Conservation (phyloP, 1,139 yeast genomes). For the Geotrichum macrosporum region DNA sequence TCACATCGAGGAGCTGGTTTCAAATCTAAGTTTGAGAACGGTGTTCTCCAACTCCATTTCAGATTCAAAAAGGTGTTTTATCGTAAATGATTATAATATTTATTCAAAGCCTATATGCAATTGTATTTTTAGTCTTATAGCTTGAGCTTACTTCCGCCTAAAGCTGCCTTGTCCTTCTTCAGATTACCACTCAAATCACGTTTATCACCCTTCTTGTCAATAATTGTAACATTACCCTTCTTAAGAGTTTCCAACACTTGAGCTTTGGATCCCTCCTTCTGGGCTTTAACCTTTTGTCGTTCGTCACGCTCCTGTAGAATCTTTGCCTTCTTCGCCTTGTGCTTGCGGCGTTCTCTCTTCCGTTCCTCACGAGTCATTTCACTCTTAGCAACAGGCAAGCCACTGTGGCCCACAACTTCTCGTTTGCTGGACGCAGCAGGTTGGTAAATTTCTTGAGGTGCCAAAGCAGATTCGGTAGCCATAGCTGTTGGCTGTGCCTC, state of each 20-base stretch:
- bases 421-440: constrained; percentile 46
- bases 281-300: constrained; percentile 35
- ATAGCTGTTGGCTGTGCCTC: constrained; percentile 92
- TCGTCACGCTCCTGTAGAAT: constrained; percentile 43
- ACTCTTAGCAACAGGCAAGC: constrained; percentile 74
- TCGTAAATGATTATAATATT: constrained; percentile 25
- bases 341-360: constrained; percentile 79
- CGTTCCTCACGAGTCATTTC: constrained; percentile 85
- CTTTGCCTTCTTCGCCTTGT: constrained; percentile 73
- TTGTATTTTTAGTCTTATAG: constrained; percentile 22
- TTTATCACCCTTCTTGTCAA: constrained; percentile 72
- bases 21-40: constrained; percentile 37
- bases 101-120: constrained; percentile 3
- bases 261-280: constrained; percentile 55
- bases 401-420: constrained; percentile 76
- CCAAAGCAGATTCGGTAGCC: constrained; percentile 70
- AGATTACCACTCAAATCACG: constrained; percentile 68
- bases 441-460: constrained; percentile 93
- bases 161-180: constrained; percentile 42
- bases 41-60: constrained; percentile 39
- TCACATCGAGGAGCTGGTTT: constrained; percentile 34
- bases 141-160: constrained; percentile 32
- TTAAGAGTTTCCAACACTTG: constrained; percentile 69
- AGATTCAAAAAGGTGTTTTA: constrained; percentile 36
- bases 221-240: constrained; percentile 71